These are phyloP conservation scores for Chaetoscypha palmicola DNA, from an alignment of 2,329 filamentous ascomycete genomes.

Conservation along the genomic window DNA sequence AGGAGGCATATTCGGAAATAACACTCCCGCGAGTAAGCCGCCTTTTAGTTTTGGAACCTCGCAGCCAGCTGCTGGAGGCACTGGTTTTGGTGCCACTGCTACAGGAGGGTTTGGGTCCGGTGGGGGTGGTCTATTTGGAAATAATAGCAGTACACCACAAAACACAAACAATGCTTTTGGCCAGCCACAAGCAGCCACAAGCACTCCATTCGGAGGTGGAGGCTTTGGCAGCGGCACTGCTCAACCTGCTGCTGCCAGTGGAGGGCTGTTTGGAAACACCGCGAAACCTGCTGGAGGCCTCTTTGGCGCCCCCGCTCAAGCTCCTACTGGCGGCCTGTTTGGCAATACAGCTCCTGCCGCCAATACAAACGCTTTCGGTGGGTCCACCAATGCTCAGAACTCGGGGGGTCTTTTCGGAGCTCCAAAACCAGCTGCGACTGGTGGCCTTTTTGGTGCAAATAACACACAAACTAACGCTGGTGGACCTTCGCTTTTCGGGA, in stretches of 20 bases:
- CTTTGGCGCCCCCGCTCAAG: conserved; percentile 34
- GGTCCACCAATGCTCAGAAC: conserved; percentile 23
- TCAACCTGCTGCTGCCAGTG: neutral
- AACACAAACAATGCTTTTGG: neutral
- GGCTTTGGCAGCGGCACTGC: neutral
- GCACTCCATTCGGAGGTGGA: conserved; percentile 3
- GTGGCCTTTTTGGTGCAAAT: neutral
- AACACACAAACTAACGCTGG: conserved; percentile 20
- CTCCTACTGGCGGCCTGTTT: conserved; percentile 26
- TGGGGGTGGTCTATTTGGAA: conserved; percentile 4
- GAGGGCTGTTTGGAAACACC: conserved; percentile 1
- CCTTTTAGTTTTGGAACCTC: conserved; percentile 16
- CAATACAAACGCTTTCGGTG: conserved; percentile 36
- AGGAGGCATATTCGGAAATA: conserved; percentile 6
- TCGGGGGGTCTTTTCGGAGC: conserved; percentile 37
- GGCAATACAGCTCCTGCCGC: conserved; percentile 27
- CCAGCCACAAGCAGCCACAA: neutral
- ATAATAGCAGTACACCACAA: neutral
- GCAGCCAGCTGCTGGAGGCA: conserved; percentile 3
- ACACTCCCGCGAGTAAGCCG: conserved; percentile 33
- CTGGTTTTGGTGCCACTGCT: conserved; percentile 15
- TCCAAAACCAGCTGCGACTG: neutral
- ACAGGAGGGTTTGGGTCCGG: conserved; percentile 9
- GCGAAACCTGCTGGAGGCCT: conserved; percentile 23
- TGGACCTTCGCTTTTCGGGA: conserved; percentile 23